Base-by-base conservation (phyloP, 2,329 filamentous ascomycete species). In the Ceratocystis variospora region DNA sequence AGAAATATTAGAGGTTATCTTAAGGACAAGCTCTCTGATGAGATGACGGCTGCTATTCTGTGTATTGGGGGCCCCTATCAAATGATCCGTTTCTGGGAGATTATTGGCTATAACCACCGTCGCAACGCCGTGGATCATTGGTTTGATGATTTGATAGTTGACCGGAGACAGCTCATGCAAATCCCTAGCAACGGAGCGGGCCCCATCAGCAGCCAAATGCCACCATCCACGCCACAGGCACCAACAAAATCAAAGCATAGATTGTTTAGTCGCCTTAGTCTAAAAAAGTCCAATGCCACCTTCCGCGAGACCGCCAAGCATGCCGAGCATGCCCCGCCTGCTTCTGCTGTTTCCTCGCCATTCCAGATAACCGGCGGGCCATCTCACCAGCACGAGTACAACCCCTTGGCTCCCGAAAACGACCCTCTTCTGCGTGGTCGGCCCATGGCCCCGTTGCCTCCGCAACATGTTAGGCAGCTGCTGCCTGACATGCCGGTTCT, bases 31-130 rank as follows among this genome's bases (percentile, higher is more conserved):
- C 84, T 84, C 0, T 73, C 83, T 1, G 84, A 87, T 66, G 83
- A 87, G 57, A 77, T 87, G 0, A 84, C 86, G 69, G 80, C 81
- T 8, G 81, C 84, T 2, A 81, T 85, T 12, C 71, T 87, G 8
- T 82, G 80, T 55, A 75, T 87, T 10, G 84, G 84, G 44, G 84
- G 84, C 1, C 74, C 87, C 66, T 79, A 84, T 7, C 82, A 87
- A 71, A 83, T 86, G 1, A 82, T 86, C 70, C 77, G 80, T 57
- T 79, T 87, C 45, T 87, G 84, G 84, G 83, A 86, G 71, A 83
- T 84, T 48, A 85, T 85, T 71, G 83, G 84, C 1, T 87, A 87
- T 73, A 87, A 85, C 71, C 77, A 77, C 63, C 78, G 84, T 41
- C 78, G 83, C 66, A 77, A 77, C 22, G 80, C 81, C 1, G 84